Evolutionary conservation across 495 filamentous ascomycete species (phyloP), one percentile per base, ranked within the genome.

Genomic region (Rostrohypoxylon terebratum): DNA sequence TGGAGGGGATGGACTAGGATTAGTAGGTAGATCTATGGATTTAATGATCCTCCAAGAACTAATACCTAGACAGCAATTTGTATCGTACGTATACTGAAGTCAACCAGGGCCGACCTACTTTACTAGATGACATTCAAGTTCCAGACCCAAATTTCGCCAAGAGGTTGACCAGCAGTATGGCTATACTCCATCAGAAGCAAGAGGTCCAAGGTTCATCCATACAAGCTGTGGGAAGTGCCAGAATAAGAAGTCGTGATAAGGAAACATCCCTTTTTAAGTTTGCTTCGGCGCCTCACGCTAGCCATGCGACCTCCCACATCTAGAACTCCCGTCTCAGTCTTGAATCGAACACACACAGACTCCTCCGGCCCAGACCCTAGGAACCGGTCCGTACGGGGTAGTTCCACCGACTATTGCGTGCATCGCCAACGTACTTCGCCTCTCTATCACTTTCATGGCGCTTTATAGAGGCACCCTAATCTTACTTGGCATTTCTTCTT

Each of bases 1-100:
- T 99, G 93, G 90, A 91, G 66, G 94, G 94, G 13, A 97, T 97
- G 94, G 86, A 95, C 80, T 92, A 77, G n/a, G n/a, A n/a, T n/a
- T n/a, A n/a, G n/a, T n/a, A n/a, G n/a, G 73, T 69, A 61, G 57
- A 55, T 71, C 51, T 33, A 13, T 18, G 34, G 18, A 34, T 11
- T 31, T 28, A 16, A 25, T 31, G 13, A 50, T 25, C 47, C 4
- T 20, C 20, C 47, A 50, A 50, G 48, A 31, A 10, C 18, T 50
- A n/a, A n/a, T n/a, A 25, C 23, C 48, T 53, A 16, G 23, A 9
- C 31, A 23, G 16, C n/a, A n/a, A n/a, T 10, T 31, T 16, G 45
- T 48, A 36, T 40, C 36, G 48, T 13, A 20, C 21, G 23, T 20
- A 34, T 28, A 25, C n/a, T 58, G n/a, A 25, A 38, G 20, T 60